Percentiles rank a stretch among this genome's conserved stretches.
Conservation (phyloP, 495 filamentous ascomycete species). For the Astrothelium macrocarpum region DNA sequence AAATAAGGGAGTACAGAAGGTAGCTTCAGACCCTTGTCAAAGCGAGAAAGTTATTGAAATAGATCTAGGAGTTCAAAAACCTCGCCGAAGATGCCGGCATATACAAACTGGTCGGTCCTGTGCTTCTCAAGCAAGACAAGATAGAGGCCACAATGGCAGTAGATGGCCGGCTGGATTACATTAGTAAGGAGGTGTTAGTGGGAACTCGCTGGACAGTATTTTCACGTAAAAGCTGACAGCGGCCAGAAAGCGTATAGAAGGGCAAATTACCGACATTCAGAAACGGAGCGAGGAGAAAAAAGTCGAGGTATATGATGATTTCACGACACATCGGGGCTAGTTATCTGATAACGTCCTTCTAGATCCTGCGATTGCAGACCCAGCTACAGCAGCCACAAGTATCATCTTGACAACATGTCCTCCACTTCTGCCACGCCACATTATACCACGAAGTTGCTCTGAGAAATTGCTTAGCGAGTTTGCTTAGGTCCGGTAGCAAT, state of each 20-base stretch:
- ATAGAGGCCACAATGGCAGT: slow-evolving; percentile 81
- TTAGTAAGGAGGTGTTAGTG: slow-evolving; percentile 85
- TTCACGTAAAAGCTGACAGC: background rate
- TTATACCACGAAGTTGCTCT: no score
- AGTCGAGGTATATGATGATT: slow-evolving; percentile 43
- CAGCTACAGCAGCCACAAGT: slow-evolving; percentile 19
- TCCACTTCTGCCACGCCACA: no score
- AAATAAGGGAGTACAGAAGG: slow-evolving; percentile 78
- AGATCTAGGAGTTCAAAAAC: slow-evolving; percentile 61
- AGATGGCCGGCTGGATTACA: slow-evolving; percentile 81
- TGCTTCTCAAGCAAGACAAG: slow-evolving; percentile 89
- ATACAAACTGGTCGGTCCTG: slow-evolving; percentile 89
- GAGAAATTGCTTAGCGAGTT: no score
- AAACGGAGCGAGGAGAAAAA: slow-evolving; percentile 76
- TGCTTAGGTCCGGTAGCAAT: no score
- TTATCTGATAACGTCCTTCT: background rate
- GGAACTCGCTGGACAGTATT: background rate
- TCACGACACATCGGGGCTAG: background rate
- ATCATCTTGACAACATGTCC: background rate
- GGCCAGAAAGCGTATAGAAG: slow-evolving; percentile 69
- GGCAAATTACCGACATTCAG: slow-evolving; percentile 67
- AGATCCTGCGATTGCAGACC: slow-evolving; percentile 32
- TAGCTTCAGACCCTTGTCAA: slow-evolving; percentile 22
- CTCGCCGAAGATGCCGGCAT: slow-evolving; percentile 75
- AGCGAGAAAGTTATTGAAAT: background rate